Evolutionary conservation across 805 yeast genomes (phyloP).

Genomic region (Suhomyces sp.): DNA sequence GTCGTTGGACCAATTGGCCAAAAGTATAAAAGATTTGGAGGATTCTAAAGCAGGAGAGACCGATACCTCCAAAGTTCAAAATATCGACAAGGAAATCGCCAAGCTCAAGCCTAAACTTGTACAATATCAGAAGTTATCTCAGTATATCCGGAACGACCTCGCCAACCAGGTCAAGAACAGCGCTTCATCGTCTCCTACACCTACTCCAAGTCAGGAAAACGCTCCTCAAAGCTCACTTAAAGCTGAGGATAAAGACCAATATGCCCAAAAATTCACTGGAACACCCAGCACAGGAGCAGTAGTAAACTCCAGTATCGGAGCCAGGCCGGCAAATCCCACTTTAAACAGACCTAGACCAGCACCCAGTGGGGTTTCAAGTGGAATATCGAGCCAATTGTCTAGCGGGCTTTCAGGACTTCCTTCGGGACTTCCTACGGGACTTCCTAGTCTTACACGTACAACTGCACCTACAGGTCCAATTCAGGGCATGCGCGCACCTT

Average conservation of each 20-base stretch:
- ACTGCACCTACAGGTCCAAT: slow-evolving; percentile 1
- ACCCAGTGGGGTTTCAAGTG: not conserved
- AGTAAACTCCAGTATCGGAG: not conserved
- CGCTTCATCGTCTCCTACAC: slow-evolving; percentile 1
- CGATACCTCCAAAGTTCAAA: slow-evolving; percentile 4
- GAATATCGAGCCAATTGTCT: not conserved
- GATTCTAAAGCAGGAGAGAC: slow-evolving; percentile 14
- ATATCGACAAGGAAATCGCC: slow-evolving; percentile 9
- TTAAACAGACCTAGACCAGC: not conserved
- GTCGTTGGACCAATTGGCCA: slow-evolving; percentile 21
- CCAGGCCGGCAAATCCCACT: not conserved
- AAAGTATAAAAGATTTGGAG: slow-evolving; percentile 20
- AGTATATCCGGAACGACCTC: slow-evolving; percentile 21
- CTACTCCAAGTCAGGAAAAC: not conserved
- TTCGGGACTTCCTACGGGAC: not conserved
- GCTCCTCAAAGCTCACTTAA: not conserved
- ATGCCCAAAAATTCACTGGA: not conserved
- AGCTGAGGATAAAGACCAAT: not conserved
- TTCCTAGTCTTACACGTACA: not conserved
- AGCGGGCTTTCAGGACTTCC: not conserved
- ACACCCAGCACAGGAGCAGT: not conserved
- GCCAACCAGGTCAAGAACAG: slow-evolving; percentile 12
- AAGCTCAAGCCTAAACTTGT: slow-evolving; percentile 16
- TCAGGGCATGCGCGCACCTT: slow-evolving; percentile 2
- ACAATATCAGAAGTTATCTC: slow-evolving; percentile 22